Evolutionary conservation across 768 basidiomycete genomes (phyloP).

Genomic region (Podaxis rugospora): DNA sequence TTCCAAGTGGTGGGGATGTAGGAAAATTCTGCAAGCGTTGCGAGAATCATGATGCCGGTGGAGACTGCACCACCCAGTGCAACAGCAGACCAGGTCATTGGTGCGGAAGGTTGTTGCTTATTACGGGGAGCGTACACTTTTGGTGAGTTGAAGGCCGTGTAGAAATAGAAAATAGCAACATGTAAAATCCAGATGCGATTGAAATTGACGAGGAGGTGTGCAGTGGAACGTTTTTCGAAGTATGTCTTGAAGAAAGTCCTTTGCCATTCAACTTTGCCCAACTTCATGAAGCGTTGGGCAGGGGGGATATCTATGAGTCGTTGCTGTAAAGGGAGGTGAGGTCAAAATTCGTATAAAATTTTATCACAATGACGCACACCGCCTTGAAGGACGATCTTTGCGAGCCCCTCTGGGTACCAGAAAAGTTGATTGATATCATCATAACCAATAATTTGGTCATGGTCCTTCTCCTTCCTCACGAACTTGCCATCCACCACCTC

Average conservation of each 20-base stretch:
- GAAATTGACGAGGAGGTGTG: conserved; percentile 97
- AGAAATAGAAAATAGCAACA: conserved; percentile 91
- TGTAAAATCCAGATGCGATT: conserved; percentile 99
- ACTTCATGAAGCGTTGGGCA: conserved; percentile 88
- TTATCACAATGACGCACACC: conserved; percentile 48
- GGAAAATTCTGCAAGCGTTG: conserved; percentile 91
- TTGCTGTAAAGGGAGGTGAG: conserved; percentile 42
- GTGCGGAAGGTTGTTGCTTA: conserved; percentile 64
- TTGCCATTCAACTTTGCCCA: conserved; percentile 91
- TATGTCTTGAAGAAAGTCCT: conserved; percentile 99
- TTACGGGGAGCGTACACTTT: conserved; percentile 78
- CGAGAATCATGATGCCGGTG: conserved; percentile 88
- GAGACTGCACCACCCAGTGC: conserved; percentile 96
- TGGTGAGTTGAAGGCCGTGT: conserved; percentile 96
- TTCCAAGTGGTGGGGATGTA: conserved; percentile 99
- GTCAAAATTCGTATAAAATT: not conserved
- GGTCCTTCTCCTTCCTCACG: conserved; percentile 90
- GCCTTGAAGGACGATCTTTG: conserved; percentile 85
- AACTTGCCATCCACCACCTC: conserved; percentile 95
- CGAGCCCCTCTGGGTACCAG: conserved; percentile 99
- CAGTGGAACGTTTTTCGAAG: conserved; percentile 89
- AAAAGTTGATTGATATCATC: conserved; percentile 99
- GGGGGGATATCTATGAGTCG: conserved; percentile 91
- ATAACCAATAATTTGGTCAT: conserved; percentile 96
- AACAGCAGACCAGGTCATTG: conserved; percentile 93